Conservation (phyloP, 768 basidiomycete genomes). For the Mycena olivaceomarginata region DNA sequence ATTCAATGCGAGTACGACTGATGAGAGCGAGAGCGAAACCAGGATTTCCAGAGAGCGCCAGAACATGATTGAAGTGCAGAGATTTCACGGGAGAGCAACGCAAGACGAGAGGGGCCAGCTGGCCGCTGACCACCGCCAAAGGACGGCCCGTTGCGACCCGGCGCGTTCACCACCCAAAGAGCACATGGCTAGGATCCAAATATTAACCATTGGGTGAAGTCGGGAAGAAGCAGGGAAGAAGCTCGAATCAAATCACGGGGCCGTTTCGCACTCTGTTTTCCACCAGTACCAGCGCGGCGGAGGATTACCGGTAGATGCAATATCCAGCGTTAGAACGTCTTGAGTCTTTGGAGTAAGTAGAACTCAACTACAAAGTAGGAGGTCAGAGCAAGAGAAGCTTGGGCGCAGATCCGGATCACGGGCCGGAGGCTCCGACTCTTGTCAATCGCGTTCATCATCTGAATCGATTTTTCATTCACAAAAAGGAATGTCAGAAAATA, state of each 20-base stretch:
- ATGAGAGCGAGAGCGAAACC: constrained; percentile 46
- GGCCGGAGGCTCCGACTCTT: neutral
- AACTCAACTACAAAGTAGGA: neutral
- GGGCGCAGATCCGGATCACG: neutral
- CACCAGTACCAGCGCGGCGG: neutral
- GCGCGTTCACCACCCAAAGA: neutral
- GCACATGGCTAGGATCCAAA: neutral
- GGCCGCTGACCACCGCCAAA: neutral
- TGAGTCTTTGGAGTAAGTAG: neutral
- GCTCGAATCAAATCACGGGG: neutral
- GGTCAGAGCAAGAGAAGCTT: neutral
- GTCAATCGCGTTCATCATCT: constrained; percentile 14
- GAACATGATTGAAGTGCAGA: constrained; percentile 4
- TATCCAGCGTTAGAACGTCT: neutral
- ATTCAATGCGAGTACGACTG: constrained; percentile 37
- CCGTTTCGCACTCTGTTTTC: neutral
- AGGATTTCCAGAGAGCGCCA: constrained; percentile 8
- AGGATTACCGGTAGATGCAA: neutral
- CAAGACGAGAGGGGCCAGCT: neutral
- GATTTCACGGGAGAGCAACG: neutral
- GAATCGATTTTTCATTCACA: neutral
- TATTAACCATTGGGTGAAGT: neutral
- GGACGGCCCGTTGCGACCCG: constrained; percentile 6
- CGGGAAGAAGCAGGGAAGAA: neutral
- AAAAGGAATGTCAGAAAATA: constrained; percentile 26